Evolutionary conservation across 2,329 filamentous ascomycete genomes (phyloP).

Genomic region (Penicillium expansum): DNA sequence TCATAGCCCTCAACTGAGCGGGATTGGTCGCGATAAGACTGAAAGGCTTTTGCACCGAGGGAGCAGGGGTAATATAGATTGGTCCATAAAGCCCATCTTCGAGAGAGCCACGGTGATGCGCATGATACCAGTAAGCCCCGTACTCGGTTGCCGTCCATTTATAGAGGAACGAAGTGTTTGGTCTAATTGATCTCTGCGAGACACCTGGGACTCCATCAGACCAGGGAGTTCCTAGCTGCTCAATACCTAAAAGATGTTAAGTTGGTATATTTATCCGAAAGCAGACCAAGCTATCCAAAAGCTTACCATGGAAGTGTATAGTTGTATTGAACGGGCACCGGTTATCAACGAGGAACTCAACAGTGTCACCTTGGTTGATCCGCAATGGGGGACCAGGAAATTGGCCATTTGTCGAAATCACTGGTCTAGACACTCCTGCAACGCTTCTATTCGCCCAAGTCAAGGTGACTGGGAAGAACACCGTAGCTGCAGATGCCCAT

Average conservation of each 20-base stretch:
- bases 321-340: constrained; percentile 30
- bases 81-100: constrained; percentile 61
- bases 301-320: constrained; percentile 33
- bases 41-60: constrained; percentile 28
- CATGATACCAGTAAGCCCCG: constrained; percentile 62
- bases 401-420: constrained; percentile 31
- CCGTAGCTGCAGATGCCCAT: constrained; percentile 14
- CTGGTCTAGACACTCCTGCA: constrained; percentile 24
- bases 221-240: constrained; percentile 55
- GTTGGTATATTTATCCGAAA: neutral
- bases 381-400: constrained; percentile 29
- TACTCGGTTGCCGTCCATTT: constrained; percentile 56
- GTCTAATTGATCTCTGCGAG: constrained; percentile 52
- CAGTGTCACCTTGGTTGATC: constrained; percentile 30
- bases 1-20: constrained; percentile 43
- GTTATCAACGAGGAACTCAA: constrained; percentile 30
- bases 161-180: constrained; percentile 52
- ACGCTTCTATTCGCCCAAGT: constrained; percentile 27
- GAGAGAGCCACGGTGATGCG: constrained; percentile 55
- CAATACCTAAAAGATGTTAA: constrained; percentile 20
- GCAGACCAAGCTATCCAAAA: neutral
- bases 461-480: constrained; percentile 21
- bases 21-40: constrained; percentile 31
- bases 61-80: constrained; percentile 47
- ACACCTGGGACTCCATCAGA: constrained; percentile 60